Evolutionary conservation across 1,284 basidiomycete species (phyloP), one percentile per base, ranked within the genome.

Genomic region (Afroboletus lepidellus): DNA sequence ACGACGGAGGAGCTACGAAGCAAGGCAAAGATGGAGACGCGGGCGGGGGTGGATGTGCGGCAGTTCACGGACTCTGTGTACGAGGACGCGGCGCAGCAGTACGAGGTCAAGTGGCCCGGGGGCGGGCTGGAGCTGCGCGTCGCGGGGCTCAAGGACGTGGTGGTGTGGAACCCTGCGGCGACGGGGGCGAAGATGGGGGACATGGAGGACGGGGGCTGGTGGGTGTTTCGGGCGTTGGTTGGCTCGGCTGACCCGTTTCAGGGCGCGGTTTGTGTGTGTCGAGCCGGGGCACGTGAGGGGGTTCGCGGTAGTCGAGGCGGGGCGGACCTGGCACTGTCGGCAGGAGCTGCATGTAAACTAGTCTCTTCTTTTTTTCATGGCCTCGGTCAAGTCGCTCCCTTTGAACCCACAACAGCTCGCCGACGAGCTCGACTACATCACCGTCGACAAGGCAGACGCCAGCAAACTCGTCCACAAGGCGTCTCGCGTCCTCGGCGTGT

Each of bases 131-230:
- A 78, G 48, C 73, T 94, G 48, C 79, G 72, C 57, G 78, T 82
- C 45, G 71, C 67, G 24, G 81, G 84, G 32, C 78, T 94, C 58
- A 84, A 87, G 70, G 84, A 91, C 64, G 81, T 91, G 4, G 89
- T 91, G 9, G 73, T 94, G 38, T 95, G 93, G 93, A 95, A 96
- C 72, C 92, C 93, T 8, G 82, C 83, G 59, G 74, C 78, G 52
- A 74, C 73, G 6, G 92, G 91, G 0, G 74, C 75, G 42, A 86
- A 83, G 63, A 88, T 95, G 8, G 81, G 69, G 11, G 93, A 96
- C 63, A 92, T 96, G 90, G 90, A 94, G 64, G 77, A 80, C 3
- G 80, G 80, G 0, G 93, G 92, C 67, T 96, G 92, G 92, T 92
- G 72, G 57, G 51, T 48, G 15, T 8, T 39, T 39, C 24, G 6